phyloP scores from a whole-genome alignment of 2,329 filamentous ascomycete genomes.

The Colletotrichum sp. region DNA sequence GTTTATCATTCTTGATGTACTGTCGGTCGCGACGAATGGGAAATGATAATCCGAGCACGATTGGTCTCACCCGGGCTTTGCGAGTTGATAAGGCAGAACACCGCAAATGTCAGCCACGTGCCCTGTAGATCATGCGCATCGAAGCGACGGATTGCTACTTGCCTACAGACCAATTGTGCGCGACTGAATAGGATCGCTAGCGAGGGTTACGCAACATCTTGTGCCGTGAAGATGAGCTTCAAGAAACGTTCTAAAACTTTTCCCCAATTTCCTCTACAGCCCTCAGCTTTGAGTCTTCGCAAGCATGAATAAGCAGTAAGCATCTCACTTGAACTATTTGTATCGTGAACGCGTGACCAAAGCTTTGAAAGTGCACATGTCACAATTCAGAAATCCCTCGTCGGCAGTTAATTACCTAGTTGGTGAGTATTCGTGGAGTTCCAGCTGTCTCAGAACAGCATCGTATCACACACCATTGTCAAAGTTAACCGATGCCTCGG shows the following conservation, averaged over 20 bases:
- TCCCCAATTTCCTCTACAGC: background rate
- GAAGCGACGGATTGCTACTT: background rate
- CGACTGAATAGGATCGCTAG: background rate
- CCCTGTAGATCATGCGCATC: background rate
- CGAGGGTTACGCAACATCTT: background rate
- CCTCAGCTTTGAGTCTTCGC: background rate
- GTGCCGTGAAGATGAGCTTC: accelerated
- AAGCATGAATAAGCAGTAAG: background rate
- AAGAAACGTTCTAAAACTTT: background rate
- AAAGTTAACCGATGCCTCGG: background rate
- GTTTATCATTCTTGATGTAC: background rate
- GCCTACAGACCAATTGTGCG: background rate
- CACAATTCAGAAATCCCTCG: accelerated
- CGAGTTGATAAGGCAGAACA: background rate
- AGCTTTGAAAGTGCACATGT: background rate
- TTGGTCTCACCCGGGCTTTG: background rate
- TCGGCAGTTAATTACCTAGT: background rate
- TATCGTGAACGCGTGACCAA: background rate
- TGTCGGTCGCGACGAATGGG: background rate
- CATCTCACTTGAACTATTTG: accelerated
- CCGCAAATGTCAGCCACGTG: background rate
- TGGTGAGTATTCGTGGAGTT: background rate
- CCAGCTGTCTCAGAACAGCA: background rate
- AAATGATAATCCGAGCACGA: background rate
- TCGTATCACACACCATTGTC: accelerated